Conservation (phyloP, 345 rosid species). For the Populus simonii region DNA sequence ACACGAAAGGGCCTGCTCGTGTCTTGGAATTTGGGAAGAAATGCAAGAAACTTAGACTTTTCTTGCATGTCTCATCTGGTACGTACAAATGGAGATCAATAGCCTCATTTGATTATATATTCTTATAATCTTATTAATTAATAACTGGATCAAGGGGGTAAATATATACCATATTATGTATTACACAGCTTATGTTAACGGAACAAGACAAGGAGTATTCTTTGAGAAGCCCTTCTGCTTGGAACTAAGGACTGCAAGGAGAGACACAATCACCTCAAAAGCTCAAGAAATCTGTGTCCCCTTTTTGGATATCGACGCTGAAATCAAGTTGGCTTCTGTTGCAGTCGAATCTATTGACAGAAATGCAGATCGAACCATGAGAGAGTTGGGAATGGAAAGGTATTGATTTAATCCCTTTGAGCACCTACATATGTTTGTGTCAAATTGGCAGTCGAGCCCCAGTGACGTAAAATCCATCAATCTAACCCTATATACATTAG, state of each 20-base stretch:
- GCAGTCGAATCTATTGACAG: slow-evolving; percentile 10
- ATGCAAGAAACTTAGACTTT: slow-evolving; percentile 26
- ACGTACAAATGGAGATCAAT: not conserved
- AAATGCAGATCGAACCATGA: slow-evolving; percentile 26
- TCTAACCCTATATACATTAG: too few relatives aligned
- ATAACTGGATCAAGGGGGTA: not conserved
- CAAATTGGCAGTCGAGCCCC: too few relatives aligned
- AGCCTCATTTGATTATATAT: not conserved
- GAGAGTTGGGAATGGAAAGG: slow-evolving; percentile 40
- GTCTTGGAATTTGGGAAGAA: slow-evolving; percentile 20
- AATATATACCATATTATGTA: too few relatives aligned
- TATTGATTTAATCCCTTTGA: not conserved
- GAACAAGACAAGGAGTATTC: slow-evolving; percentile 9
- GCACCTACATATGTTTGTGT: not conserved
- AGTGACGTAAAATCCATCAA: too few relatives aligned
- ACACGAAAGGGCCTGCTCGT: slow-evolving; percentile 16
- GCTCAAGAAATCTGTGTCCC: slow-evolving; percentile 1
- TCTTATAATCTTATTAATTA: not conserved
- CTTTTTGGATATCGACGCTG: slow-evolving; percentile 24
- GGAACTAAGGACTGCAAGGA: not conserved
- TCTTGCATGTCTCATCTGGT: slow-evolving; percentile 34
- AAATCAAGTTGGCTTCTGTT: slow-evolving; percentile 36
- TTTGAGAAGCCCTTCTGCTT: slow-evolving; percentile 5
- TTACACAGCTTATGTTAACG: slow-evolving; percentile 16
- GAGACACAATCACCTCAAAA: not conserved